These are phyloP conservation scores for Sphaerosporella brunnea DNA, from an alignment of 495 filamentous ascomycete genomes.

Conservation along the genomic window DNA sequence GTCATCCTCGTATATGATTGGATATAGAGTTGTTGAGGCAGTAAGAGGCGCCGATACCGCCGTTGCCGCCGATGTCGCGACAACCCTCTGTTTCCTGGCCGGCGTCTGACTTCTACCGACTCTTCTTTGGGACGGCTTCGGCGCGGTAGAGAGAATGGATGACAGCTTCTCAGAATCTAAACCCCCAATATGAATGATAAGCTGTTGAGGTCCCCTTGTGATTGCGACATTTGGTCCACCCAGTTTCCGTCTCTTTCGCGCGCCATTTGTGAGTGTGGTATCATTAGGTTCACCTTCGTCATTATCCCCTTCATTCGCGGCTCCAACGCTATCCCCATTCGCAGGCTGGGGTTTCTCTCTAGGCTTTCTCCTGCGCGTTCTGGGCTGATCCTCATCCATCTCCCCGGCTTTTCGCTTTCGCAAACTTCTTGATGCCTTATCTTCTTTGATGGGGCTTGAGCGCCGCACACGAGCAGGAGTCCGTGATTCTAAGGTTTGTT, in stretches of 20 bases:
- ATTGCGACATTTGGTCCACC: conserved; percentile 13
- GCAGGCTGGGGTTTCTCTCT: conserved; percentile 23
- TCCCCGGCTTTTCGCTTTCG: conserved; percentile 65
- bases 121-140: conserved; percentile 3
- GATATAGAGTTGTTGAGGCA: conserved; percentile 1
- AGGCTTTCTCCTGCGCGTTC: conserved; percentile 23
- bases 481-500: conserved; percentile 2
- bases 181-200: conserved; percentile 1
- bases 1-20: conserved; percentile 57
- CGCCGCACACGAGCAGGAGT: not conserved
- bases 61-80: not conserved
- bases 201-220: conserved; percentile 29
- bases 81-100: not conserved
- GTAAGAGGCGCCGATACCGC: not conserved
- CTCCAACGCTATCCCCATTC: conserved; percentile 31
- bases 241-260: conserved; percentile 27
- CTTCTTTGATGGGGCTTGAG: not conserved
- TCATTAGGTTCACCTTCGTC: conserved; percentile 21
- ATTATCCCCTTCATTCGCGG: conserved; percentile 30
- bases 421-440: conserved; percentile 41
- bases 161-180: not conserved
- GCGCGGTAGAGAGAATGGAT: not conserved
- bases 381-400: conserved; percentile 31
- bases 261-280: conserved; percentile 28
- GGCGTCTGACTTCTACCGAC: not conserved